Evolutionary conservation across 2,329 filamentous ascomycete species (phyloP).

Genomic region (Geoglossum cookeanum): DNA sequence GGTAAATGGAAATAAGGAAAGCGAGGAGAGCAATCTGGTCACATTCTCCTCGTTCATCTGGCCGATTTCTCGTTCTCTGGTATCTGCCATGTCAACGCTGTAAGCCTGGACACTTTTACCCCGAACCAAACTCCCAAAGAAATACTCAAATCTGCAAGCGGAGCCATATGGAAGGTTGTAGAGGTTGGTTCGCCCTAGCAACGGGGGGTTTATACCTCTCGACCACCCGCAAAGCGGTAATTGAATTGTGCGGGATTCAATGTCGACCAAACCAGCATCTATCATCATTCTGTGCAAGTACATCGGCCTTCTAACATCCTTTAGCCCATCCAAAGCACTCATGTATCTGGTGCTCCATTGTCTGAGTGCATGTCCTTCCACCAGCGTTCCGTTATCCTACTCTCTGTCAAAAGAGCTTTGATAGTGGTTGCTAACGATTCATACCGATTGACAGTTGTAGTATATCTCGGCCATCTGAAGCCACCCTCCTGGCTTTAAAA

Average conservation of each 20-base stretch:
- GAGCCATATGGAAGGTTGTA: neutral
- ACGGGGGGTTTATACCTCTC: conserved; percentile 29
- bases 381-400: conserved; percentile 54
- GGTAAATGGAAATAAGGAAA: conserved; percentile 26
- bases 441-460: conserved; percentile 54
- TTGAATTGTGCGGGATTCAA: conserved; percentile 45
- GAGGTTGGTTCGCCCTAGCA: neutral
- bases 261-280: conserved; percentile 45
- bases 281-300: conserved; percentile 39
- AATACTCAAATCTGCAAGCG: neutral
- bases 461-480: conserved; percentile 79
- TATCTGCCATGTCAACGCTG: conserved; percentile 16
- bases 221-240: conserved; percentile 54
- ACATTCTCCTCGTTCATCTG: conserved; percentile 21
- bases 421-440: neutral
- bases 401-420: neutral
- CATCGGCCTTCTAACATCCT: conserved; percentile 46
- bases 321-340: conserved; percentile 39
- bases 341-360: conserved; percentile 49
- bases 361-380: conserved; percentile 42
- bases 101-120: conserved; percentile 11
- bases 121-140: neutral
- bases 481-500: conserved; percentile 63
- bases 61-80: conserved; percentile 24
- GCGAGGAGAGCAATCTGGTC: conserved; percentile 19